Conservation (phyloP, 495 filamentous ascomycete genomes). For the Penicillium bovifimosum region DNA sequence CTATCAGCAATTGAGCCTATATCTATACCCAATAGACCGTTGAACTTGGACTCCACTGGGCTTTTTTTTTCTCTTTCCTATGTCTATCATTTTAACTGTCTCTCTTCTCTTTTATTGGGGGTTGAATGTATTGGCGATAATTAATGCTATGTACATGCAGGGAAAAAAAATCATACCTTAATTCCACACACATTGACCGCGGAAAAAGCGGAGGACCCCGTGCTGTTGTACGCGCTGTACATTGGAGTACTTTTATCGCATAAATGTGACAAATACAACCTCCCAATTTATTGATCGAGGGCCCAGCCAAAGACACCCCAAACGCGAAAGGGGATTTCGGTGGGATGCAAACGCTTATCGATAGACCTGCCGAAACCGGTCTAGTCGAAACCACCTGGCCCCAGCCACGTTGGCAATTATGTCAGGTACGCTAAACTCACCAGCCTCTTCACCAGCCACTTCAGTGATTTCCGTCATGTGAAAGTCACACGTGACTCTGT, state of each 20-base stretch:
- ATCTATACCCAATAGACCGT: background rate
- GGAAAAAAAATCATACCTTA: constrained; percentile 12
- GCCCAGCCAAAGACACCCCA: background rate
- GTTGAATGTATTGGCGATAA: constrained; percentile 4
- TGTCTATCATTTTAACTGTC: background rate
- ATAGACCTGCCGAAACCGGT: constrained; percentile 11
- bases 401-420: constrained; percentile 15
- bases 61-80: background rate
- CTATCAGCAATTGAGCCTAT: background rate
- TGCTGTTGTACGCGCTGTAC: constrained; percentile 24
- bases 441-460: constrained; percentile 18
- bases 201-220: constrained; percentile 14
- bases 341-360: constrained; percentile 25
- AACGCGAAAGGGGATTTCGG: constrained; percentile 20
- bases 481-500: constrained; percentile 5
- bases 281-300: constrained; percentile 22
- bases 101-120: background rate
- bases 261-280: constrained; percentile 27
- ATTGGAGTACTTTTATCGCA: constrained; percentile 24
- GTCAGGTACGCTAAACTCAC: constrained; percentile 2
- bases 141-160: background rate
- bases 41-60: background rate
- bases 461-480: constrained; percentile 26
- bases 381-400: background rate
- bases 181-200: constrained; percentile 1